Evolutionary conservation across 192 early-diverging fungal species (phyloP).

Genomic region (Chytriomyces sp.): DNA sequence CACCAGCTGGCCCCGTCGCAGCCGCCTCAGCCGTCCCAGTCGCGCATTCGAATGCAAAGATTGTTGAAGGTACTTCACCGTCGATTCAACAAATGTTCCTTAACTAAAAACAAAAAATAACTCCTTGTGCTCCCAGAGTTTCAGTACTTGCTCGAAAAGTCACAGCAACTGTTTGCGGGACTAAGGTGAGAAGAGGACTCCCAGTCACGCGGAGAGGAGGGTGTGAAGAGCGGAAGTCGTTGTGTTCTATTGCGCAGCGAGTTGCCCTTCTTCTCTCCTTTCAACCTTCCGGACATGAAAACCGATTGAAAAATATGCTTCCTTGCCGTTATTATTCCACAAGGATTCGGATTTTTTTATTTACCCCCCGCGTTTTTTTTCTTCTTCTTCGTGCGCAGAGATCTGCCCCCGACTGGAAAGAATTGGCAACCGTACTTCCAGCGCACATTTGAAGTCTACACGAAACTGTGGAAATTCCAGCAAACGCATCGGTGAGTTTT

Average conservation of each 20-base stretch:
- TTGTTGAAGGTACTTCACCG: conserved; percentile 27
- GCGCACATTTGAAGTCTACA: conserved; percentile 97
- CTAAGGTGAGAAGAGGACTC: conserved; percentile 62
- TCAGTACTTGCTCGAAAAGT: conserved; percentile 94
- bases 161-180: conserved; percentile 94
- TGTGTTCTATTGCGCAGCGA: background rate
- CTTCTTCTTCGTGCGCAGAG: conserved; percentile 54
- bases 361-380: background rate
- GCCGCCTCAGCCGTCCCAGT: background rate
- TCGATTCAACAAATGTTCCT: background rate
- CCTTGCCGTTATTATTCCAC: background rate
- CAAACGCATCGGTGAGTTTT: conserved; percentile 76
- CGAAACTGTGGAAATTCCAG: conserved; percentile 96
- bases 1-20: background rate
- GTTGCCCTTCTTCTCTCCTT: background rate
- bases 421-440: conserved; percentile 93
- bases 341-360: background rate
- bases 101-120: background rate
- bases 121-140: conserved; percentile 65
- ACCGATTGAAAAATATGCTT: background rate
- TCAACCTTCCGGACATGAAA: conserved; percentile 21
- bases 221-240: background rate
- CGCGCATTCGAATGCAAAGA: conserved; percentile 32
- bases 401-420: conserved; percentile 84
- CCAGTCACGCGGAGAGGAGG: background rate